Base-by-base conservation (phyloP, 176 grass and related monocot genomes). In the Rhipidocladum racemiflorum region DNA sequence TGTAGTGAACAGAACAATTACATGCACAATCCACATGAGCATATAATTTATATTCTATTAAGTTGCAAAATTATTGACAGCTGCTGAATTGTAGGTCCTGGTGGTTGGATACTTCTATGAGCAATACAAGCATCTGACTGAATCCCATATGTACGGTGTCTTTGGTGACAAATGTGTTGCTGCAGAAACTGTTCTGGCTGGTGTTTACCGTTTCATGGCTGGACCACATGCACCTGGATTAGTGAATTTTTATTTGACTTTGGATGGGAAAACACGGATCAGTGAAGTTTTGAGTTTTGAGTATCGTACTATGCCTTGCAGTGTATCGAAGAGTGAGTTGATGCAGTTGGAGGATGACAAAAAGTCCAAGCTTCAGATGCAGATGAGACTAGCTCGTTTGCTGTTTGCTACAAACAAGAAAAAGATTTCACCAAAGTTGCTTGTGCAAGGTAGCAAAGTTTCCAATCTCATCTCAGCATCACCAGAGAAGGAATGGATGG, bases 401-500 rank as follows among this genome's bases (percentile, higher is more conserved):
- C 60, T 99, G 35, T 99, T 95, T 77, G 32, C 87, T 46, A 86
- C 89, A 59, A 88, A 78, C 43, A 93, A 87, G 82, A 81, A 83
- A 80, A 88, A 90, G 68, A 72, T 89, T 84, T 51, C 76, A 70
- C 50, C 91, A 61, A 78, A 91, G 90, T 71, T 79, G 15, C 69
- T 85, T 87, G 86, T 90, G 78, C 69, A 88, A 91, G 87, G 90
- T 49, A 80, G 79, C 81, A 79, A 77, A 82, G 43, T 93, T 93
- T 93, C 78, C 59, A 72, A 83, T 82, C 82, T 77, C 49, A 85
- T 94, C 16, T 99, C 93, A 68, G 55, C 80, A 76, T 89, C 87
- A 7, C n/a, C 87, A 63, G 90, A 95, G 75, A 99, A 95, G 73
- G 80, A 93, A 78, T 99, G 96, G 96, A 85, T 56, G 63, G 68